A percentile compares a stretch with the other conserved stretches of the same genome.
phyloP scores from a whole-genome alignment of 139 green algal species.

The Spirogloea muscicola region DNA sequence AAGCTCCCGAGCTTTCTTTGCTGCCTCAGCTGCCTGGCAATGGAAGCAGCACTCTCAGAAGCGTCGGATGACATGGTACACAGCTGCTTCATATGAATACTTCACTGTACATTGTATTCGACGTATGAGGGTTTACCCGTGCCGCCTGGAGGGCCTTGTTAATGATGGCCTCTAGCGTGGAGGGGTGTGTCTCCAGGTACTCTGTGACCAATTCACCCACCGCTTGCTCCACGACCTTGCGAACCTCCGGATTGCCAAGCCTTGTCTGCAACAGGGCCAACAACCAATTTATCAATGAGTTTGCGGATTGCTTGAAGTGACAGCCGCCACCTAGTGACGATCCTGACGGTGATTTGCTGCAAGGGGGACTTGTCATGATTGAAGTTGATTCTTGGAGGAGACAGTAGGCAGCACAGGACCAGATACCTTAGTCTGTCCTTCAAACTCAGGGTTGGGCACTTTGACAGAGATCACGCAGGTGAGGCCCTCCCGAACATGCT shows the following conservation, averaged over 20 bases:
- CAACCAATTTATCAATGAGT: too few relatives aligned
- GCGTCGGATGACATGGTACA: too few relatives aligned
- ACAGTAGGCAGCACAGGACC: too few relatives aligned
- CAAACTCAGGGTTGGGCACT: slow-evolving; percentile 90
- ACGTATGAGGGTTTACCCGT: too few relatives aligned
- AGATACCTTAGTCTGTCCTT: slow-evolving; percentile 95
- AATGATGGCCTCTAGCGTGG: slow-evolving; percentile 55
- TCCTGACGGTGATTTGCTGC: too few relatives aligned
- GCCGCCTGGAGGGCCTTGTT: slow-evolving; percentile 63
- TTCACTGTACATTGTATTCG: too few relatives aligned
- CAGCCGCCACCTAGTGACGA: too few relatives aligned
- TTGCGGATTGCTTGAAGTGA: too few relatives aligned
- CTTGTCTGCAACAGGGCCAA: slow-evolving; percentile 69
- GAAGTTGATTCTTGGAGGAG: too few relatives aligned
- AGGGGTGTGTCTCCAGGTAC: slow-evolving; percentile 58
- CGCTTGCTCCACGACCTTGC: slow-evolving; percentile 70
- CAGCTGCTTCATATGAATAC: too few relatives aligned
- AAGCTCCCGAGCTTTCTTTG: slow-evolving; percentile 87
- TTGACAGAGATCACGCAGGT: slow-evolving; percentile 58
- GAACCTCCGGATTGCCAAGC: slow-evolving; percentile 90
- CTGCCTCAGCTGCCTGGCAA: slow-evolving; percentile 79
- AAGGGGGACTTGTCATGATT: too few relatives aligned
- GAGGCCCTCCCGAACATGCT: slow-evolving; percentile 87
- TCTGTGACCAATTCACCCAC: slow-evolving; percentile 55
- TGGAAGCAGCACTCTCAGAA: too few relatives aligned